Evolutionary conservation across 2,329 filamentous ascomycete species (phyloP).

Genomic region (Colletotrichum theobromicola): DNA sequence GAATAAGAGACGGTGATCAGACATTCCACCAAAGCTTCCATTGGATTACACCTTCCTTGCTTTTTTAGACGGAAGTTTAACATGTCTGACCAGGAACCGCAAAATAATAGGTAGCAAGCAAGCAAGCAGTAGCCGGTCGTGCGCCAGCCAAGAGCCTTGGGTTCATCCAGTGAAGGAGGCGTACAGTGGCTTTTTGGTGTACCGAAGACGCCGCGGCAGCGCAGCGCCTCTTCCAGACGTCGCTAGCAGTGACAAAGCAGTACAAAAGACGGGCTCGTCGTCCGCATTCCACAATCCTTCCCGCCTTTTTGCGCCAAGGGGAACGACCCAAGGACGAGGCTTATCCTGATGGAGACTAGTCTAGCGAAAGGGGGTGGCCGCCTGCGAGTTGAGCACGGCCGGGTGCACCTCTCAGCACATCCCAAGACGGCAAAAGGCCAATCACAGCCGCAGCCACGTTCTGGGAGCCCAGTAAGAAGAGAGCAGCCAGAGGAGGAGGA

Average conservation of each 20-base stretch:
- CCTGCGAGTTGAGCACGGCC: not conserved
- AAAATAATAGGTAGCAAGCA: not conserved
- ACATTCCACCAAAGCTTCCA: slow-evolving; percentile 3
- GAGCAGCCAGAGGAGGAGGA: not conserved
- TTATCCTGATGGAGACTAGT: not conserved
- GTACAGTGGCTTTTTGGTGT: not conserved
- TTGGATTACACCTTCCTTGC: not conserved
- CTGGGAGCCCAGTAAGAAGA: not conserved
- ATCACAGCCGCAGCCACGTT: slow-evolving; percentile 2
- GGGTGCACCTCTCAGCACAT: not conserved
- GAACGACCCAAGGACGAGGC: not conserved
- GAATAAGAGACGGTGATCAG: slow-evolving; percentile 5
- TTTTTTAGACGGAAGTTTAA: not conserved
- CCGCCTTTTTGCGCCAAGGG: slow-evolving; percentile 10
- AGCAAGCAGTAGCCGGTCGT: not conserved
- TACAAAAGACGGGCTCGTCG: not conserved
- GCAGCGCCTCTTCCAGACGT: not conserved
- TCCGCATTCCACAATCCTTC: slow-evolving; percentile 6
- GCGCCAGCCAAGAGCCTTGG: not conserved
- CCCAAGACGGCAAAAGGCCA: not conserved
- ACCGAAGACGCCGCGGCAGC: not conserved
- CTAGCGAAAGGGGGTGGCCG: not conserved
- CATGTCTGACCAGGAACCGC: not conserved
- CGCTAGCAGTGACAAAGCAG: not conserved
- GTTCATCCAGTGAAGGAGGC: not conserved